Evolutionary conservation across 176 grass and related monocot genomes (phyloP).

Genomic region (Canna indica): DNA sequence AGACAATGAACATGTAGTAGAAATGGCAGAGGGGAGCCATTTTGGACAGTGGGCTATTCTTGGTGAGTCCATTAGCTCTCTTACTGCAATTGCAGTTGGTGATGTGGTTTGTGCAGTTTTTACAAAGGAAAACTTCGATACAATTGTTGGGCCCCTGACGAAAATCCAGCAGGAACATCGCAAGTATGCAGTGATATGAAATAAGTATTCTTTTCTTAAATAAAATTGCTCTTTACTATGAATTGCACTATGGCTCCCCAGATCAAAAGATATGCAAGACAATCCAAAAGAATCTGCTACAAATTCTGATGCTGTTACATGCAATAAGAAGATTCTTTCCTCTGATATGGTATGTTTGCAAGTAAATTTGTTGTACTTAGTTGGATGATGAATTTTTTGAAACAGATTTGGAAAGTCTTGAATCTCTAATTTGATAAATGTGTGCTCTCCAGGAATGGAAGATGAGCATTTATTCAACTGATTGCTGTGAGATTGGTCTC

Average conservation of each 20-base stretch:
- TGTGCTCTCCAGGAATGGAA: conserved; percentile 64
- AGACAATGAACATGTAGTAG: conserved; percentile 51
- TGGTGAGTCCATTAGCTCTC: conserved; percentile 37
- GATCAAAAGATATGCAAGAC: conserved; percentile 53
- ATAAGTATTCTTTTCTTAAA: conserved; percentile 2
- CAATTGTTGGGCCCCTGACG: conserved; percentile 47
- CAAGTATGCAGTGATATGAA: conserved; percentile 33
- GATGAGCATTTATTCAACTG: conserved; percentile 73
- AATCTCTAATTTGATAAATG: not conserved
- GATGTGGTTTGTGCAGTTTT: conserved; percentile 72
- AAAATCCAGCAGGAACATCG: conserved; percentile 47
- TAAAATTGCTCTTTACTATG: not conserved
- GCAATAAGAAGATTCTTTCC: conserved; percentile 37
- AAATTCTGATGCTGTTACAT: conserved; percentile 37
- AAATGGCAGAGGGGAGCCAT: conserved; percentile 66
- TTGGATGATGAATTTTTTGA: conserved; percentile 2
- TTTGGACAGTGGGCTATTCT: conserved; percentile 85
- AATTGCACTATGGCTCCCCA: conserved; percentile 27
- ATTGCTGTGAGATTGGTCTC: conserved; percentile 85
- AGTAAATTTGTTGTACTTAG: conserved; percentile 39
- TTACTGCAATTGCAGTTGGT: conserved; percentile 48
- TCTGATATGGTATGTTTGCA: conserved; percentile 88
- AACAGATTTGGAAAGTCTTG: conserved; percentile 15
- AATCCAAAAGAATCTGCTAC: conserved; percentile 21
- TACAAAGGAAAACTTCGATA: conserved; percentile 65